These are phyloP conservation scores for Lablab purpureus DNA, from an alignment of 306 rosid species.

Conservation along the genomic window DNA sequence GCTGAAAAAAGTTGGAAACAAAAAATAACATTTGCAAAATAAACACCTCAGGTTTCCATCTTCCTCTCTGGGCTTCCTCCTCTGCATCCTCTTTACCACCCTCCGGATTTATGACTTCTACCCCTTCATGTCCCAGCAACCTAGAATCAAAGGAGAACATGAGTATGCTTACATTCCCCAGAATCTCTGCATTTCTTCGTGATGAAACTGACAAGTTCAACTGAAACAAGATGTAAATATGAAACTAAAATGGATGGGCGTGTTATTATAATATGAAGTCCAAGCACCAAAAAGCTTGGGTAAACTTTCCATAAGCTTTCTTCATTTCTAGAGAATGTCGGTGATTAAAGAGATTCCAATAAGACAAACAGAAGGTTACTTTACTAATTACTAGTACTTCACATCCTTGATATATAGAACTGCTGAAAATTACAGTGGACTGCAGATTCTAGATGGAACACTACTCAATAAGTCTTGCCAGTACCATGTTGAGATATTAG, in stretches of 20 bases:
- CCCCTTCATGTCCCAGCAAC: constrained; percentile 87
- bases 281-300: background rate
- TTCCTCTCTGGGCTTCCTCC: constrained; percentile 90
- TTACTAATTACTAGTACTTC: constrained; percentile 23
- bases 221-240: background rate
- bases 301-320: constrained; percentile 16
- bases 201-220: background rate
- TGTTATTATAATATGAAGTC: background rate
- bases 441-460: constrained; percentile 9
- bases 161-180: constrained; percentile 35
- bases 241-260: background rate
- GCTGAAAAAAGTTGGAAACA: background rate
- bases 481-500: background rate
- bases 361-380: background rate
- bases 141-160: constrained; percentile 49
- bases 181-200: constrained; percentile 13
- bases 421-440: background rate
- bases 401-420: background rate
- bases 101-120: constrained; percentile 94
- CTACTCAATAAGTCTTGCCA: background rate
- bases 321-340: background rate
- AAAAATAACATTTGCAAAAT: constrained; percentile 14
- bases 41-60: constrained; percentile 92
- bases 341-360: background rate
- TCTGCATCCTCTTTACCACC: constrained; percentile 95